These are phyloP conservation scores for Starmerella bacillaris DNA, from an alignment of 805 yeast species.

Conservation along the genomic window DNA sequence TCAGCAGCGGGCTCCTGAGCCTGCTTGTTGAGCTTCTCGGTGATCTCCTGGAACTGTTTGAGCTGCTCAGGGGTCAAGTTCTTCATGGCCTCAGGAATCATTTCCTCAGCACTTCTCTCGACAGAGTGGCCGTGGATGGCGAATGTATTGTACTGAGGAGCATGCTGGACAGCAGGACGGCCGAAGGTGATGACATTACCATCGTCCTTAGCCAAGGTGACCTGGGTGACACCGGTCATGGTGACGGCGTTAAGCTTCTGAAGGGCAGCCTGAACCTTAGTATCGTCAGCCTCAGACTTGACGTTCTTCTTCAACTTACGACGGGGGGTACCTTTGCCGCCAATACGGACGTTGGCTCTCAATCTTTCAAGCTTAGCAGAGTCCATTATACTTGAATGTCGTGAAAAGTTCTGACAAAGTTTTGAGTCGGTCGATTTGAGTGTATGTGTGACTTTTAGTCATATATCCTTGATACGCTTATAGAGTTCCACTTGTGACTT, in stretches of 20 bases:
- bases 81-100: slow-evolving; percentile 85
- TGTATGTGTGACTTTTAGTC: neutral
- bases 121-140: slow-evolving; percentile 91
- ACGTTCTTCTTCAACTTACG: slow-evolving; percentile 68
- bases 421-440: slow-evolving; percentile 3
- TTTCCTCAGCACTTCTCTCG: slow-evolving; percentile 78
- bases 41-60: slow-evolving; percentile 72
- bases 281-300: slow-evolving; percentile 49
- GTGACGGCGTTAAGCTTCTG: slow-evolving; percentile 79
- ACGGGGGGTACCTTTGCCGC: slow-evolving; percentile 59
- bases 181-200: slow-evolving; percentile 91
- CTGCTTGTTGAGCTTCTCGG: slow-evolving; percentile 56
- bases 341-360: slow-evolving; percentile 42
- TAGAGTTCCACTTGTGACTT: too few species aligned
- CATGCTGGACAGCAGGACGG: slow-evolving; percentile 90
- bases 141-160: slow-evolving; percentile 76
- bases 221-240: slow-evolving; percentile 82
- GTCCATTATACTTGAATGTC: slow-evolving; percentile 29
- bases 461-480: too few species aligned
- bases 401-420: slow-evolving; percentile 13
- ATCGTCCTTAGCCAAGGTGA: slow-evolving; percentile 92
- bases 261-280: slow-evolving; percentile 75
- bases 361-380: slow-evolving; percentile 85
- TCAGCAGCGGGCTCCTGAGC: slow-evolving; percentile 32
- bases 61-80: slow-evolving; percentile 94